phyloP scores from a whole-genome alignment of 805 yeast genomes.

The Yamadazyma sp. region DNA sequence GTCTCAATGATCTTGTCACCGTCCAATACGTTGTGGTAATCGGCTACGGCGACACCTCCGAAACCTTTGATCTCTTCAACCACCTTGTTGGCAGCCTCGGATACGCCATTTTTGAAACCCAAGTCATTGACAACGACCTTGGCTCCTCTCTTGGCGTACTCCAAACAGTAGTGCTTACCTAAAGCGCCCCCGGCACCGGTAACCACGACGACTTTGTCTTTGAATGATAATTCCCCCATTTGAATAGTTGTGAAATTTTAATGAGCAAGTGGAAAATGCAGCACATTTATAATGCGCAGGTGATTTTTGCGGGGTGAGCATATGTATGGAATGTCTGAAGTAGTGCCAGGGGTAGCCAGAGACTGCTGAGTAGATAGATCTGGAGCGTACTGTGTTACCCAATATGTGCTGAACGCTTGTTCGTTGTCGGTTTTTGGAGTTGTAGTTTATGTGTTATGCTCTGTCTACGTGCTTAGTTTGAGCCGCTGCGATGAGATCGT shows the following conservation, averaged over 20 bases:
- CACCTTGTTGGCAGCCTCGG: slow-evolving; percentile 82
- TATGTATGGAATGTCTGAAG: too few species aligned
- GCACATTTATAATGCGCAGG: slow-evolving; percentile 7
- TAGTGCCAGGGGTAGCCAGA: slow-evolving; percentile 2
- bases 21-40: slow-evolving; percentile 84
- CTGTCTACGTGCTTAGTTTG: too few species aligned
- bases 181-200: slow-evolving; percentile 99
- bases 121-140: slow-evolving; percentile 93
- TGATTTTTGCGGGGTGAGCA: slow-evolving; percentile 15
- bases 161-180: slow-evolving; percentile 84
- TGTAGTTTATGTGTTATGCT: too few species aligned
- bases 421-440: too few species aligned
- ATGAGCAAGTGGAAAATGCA: slow-evolving; percentile 2
- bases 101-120: slow-evolving; percentile 75
- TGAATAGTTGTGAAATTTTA: neutral
- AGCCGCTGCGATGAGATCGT: too few species aligned
- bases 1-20: slow-evolving; percentile 84
- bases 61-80: slow-evolving; percentile 74
- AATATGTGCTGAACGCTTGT: too few species aligned
- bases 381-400: too few species aligned
- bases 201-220: slow-evolving; percentile 85
- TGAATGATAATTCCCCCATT: slow-evolving; percentile 48
- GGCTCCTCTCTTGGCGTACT: slow-evolving; percentile 88
- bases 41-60: slow-evolving; percentile 91
- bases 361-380: too few species aligned